Evolutionary conservation across 2,329 filamentous ascomycete species (phyloP).

Genomic region (Penicillium sp.): DNA sequence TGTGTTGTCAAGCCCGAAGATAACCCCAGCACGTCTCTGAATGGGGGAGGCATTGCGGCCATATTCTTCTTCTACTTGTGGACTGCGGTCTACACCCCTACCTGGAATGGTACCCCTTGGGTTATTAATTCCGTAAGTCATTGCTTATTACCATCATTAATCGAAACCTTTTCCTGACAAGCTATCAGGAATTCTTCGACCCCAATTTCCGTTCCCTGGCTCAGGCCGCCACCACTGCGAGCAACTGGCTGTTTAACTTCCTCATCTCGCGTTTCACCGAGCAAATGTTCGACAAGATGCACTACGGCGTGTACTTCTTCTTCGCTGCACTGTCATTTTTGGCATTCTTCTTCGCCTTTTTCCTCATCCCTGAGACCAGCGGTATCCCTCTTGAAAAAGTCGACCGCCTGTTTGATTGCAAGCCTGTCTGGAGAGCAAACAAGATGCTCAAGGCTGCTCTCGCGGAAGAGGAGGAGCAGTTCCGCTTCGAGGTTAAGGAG

Average conservation of each 20-base stretch:
- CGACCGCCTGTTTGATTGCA: conserved; percentile 58
- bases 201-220: conserved; percentile 67
- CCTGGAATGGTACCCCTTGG: conserved; percentile 74
- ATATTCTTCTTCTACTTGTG: conserved; percentile 70
- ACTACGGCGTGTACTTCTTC: conserved; percentile 68
- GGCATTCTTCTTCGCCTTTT: conserved; percentile 59
- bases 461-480: conserved; percentile 36
- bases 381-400: conserved; percentile 63
- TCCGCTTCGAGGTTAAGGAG: conserved; percentile 32
- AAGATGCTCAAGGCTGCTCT: conserved; percentile 34
- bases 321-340: conserved; percentile 63
- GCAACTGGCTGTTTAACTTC: conserved; percentile 40
- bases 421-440: conserved; percentile 39
- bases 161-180: conserved; percentile 8
- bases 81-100: conserved; percentile 69
- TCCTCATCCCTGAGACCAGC: conserved; percentile 66
- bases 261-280: conserved; percentile 38
- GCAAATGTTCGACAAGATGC: conserved; percentile 42
- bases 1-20: conserved; percentile 33
- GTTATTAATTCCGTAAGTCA: conserved; percentile 59
- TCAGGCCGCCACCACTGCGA: conserved; percentile 61
- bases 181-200: conserved; percentile 63
- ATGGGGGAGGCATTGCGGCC: conserved; percentile 41
- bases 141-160: background rate
- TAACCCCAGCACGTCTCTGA: conserved; percentile 23